phyloP scores from a whole-genome alignment of 768 basidiomycete genomes.

The Termitomyces sp. region DNA sequence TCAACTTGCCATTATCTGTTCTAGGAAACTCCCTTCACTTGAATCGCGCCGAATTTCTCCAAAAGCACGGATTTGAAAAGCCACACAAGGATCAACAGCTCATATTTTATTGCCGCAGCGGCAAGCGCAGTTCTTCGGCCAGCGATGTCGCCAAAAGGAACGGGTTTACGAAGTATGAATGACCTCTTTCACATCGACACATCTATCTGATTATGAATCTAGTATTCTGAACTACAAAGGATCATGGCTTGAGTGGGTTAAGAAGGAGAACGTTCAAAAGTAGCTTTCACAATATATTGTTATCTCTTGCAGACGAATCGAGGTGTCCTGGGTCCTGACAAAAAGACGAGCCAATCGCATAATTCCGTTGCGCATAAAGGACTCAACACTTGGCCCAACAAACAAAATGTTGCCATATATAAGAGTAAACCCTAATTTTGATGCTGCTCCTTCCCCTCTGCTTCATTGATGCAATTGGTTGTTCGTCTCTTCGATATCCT shows the following conservation, averaged over 20 bases:
- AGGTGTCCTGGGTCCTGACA: conserved; percentile 1
- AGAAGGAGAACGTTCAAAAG: conserved; percentile 41
- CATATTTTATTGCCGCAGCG: conserved; percentile 90
- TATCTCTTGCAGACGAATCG: background rate
- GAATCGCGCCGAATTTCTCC: conserved; percentile 51
- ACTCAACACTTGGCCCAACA: conserved; percentile 35
- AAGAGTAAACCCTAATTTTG: background rate
- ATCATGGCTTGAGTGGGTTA: conserved; percentile 86
- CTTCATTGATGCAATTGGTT: background rate
- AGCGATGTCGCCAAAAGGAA: conserved; percentile 78
- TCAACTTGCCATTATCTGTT: conserved; percentile 85
- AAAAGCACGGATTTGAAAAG: conserved; percentile 72
- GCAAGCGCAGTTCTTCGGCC: conserved; percentile 79
- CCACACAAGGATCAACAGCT: conserved; percentile 70
- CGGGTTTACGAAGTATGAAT: conserved; percentile 74
- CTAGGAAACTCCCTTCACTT: conserved; percentile 67
- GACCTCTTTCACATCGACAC: conserved; percentile 5
- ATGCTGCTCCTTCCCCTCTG: background rate
- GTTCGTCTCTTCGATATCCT: background rate
- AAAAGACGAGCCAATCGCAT: conserved; percentile 41
- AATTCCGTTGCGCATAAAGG: conserved; percentile 45
- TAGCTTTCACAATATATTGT: background rate
- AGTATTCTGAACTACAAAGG: conserved; percentile 79
- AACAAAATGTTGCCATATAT: conserved; percentile 6
- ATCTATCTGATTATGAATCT: background rate